A percentile compares a stretch with the other conserved stretches of the same genome.
Conservation (phyloP, 164 flowering plant species). For the Stephania yunnanensis region DNA sequence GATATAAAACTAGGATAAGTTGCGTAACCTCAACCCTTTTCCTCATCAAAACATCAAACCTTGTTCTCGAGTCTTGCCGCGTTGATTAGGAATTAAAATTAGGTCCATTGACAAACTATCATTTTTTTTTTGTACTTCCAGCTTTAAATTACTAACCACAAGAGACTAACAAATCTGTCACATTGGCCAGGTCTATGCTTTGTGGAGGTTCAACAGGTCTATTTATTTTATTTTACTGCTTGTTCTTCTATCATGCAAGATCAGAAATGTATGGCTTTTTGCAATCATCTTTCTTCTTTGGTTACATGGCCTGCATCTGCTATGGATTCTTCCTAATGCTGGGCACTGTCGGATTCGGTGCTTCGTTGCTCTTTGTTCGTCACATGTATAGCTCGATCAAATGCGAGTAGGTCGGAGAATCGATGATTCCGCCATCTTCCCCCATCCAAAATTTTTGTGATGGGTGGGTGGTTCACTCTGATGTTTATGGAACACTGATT, state of each 20-base stretch:
- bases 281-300: slow-evolving; percentile 33
- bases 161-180: neutral
- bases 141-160: neutral
- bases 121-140: neutral
- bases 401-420: slow-evolving; percentile 21
- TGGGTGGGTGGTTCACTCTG: neutral
- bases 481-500: neutral
- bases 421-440: neutral
- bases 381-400: slow-evolving; percentile 30
- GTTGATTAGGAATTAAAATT: neutral
- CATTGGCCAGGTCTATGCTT: slow-evolving; percentile 22
- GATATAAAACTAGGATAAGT: neutral
- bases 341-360: slow-evolving; percentile 32
- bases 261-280: slow-evolving; percentile 33
- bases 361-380: slow-evolving; percentile 30
- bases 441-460: slow-evolving; percentile 2
- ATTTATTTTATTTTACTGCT: slow-evolving; percentile 26
- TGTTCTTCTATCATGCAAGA: slow-evolving; percentile 28
- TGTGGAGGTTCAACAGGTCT: slow-evolving; percentile 33
- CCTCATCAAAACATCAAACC: too few species aligned
- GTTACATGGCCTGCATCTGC: slow-evolving; percentile 34
- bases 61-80: neutral
- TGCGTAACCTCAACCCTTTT: neutral
- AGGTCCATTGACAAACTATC: neutral
- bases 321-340: slow-evolving; percentile 36